phyloP scores from a whole-genome alignment of 495 filamentous ascomycete species.

The Annulohypoxylon moriforme region DNA sequence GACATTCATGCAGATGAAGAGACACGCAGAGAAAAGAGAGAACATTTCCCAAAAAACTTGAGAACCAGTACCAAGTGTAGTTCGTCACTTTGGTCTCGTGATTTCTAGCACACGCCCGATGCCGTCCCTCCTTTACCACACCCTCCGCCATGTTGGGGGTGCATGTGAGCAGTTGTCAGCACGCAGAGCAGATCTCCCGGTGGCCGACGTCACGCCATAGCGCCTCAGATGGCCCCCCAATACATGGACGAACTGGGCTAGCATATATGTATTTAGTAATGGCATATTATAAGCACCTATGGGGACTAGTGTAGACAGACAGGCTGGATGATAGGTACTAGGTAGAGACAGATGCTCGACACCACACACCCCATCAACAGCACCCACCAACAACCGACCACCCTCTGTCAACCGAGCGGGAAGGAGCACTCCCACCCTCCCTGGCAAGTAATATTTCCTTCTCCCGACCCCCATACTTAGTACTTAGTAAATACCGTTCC shows the following conservation, averaged over 20 bases:
- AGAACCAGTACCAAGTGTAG: not conserved
- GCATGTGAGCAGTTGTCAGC: slow-evolving; percentile 46
- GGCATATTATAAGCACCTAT: slow-evolving; percentile 2
- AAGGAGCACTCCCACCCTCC: slow-evolving; percentile 35
- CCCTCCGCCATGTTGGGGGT: slow-evolving; percentile 28
- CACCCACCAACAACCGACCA: slow-evolving; percentile 20
- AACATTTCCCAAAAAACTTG: slow-evolving; percentile 28
- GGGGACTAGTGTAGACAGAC: not conserved
- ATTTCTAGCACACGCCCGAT: slow-evolving; percentile 29
- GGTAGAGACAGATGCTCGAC: not conserved
- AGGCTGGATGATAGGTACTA: no score
- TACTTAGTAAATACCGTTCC: slow-evolving; percentile 36
- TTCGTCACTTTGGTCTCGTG: slow-evolving; percentile 44
- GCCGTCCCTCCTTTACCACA: slow-evolving; percentile 25
- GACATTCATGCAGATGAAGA: slow-evolving; percentile 33
- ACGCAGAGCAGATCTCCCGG: slow-evolving; percentile 47
- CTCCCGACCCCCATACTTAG: slow-evolving; percentile 32
- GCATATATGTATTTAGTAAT: slow-evolving; percentile 15
- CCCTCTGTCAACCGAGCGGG: slow-evolving; percentile 32
- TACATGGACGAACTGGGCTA: slow-evolving; percentile 16
- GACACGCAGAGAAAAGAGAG: slow-evolving; percentile 22
- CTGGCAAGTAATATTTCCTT: slow-evolving; percentile 14
- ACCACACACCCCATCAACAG: slow-evolving; percentile 16
- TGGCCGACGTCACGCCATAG: slow-evolving; percentile 43
- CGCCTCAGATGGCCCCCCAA: slow-evolving; percentile 27